Evolutionary conservation across 2,329 filamentous ascomycete species (phyloP).

Genomic region (Pseudogymnoascus sp.): DNA sequence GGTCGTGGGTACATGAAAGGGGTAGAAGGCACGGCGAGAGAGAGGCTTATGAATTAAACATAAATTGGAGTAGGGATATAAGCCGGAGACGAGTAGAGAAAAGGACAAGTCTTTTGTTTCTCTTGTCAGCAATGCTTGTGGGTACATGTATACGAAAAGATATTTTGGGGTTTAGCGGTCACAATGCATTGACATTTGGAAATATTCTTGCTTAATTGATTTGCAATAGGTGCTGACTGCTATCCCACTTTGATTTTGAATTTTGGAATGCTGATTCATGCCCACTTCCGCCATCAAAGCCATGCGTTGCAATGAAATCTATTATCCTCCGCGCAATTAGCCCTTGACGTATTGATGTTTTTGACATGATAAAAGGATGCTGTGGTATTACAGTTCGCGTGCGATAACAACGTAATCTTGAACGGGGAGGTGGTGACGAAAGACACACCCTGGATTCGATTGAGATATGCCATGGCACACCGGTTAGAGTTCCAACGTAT

Average conservation of each 20-base stretch:
- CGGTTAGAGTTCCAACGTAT: neutral
- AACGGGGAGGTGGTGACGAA: neutral
- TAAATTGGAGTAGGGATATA: constrained; percentile 2
- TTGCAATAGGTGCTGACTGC: neutral
- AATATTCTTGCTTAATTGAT: neutral
- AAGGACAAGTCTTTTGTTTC: neutral
- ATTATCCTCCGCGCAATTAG: neutral
- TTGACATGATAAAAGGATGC: neutral
- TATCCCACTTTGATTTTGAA: neutral
- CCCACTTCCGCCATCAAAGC: neutral
- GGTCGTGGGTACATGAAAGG: neutral
- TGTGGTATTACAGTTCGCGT: neutral
- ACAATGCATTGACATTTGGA: constrained; percentile 1
- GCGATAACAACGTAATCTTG: neutral
- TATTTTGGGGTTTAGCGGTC: constrained; percentile 5
- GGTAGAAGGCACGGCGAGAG: neutral
- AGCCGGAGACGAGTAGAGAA: neutral
- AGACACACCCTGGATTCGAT: neutral
- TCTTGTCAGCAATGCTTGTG: constrained; percentile 6
- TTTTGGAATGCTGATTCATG: neutral
- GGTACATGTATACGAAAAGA: constrained; percentile 4
- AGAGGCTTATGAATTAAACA: neutral
- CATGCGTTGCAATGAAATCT: neutral
- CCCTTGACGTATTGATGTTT: neutral
- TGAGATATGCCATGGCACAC: neutral